Conservation (phyloP, 495 filamentous ascomycete species). For the Xylaria longipes region DNA sequence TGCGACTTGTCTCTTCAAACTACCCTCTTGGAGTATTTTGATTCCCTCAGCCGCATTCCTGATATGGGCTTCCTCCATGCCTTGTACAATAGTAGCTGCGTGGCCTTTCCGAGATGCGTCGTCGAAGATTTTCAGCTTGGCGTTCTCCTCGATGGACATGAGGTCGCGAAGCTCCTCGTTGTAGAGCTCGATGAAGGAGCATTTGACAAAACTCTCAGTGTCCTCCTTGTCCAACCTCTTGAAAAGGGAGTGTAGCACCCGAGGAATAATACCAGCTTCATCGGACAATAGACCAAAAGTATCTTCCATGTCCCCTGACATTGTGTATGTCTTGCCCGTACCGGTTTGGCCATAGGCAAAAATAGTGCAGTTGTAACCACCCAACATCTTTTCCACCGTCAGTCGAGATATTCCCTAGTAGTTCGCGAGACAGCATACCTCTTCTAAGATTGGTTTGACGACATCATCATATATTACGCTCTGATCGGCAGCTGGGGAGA, state of each 20-base stretch:
- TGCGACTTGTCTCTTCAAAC: constrained; percentile 91
- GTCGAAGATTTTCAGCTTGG: constrained; percentile 94
- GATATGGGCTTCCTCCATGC: constrained; percentile 96
- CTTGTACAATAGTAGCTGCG: constrained; percentile 83
- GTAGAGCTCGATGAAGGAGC: constrained; percentile 97
- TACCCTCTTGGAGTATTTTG: constrained; percentile 85
- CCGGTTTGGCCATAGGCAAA: constrained; percentile 99
- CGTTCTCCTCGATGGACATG: constrained; percentile 76
- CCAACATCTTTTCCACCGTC: constrained; percentile 71
- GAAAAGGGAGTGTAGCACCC: constrained; percentile 86
- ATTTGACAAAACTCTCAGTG: constrained; percentile 90
- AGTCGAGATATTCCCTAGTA: background rate
- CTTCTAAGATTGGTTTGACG: constrained; percentile 87
- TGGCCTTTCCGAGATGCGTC: constrained; percentile 84
- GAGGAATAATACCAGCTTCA: constrained; percentile 91
- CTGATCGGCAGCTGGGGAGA: constrained; percentile 94
- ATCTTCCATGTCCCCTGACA: constrained; percentile 96
- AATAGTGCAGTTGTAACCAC: constrained; percentile 97
- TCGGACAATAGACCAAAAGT: constrained; percentile 85
- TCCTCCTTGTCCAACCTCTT: constrained; percentile 77
- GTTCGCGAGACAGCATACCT: constrained; percentile 61
- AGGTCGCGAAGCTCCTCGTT: constrained; percentile 96
- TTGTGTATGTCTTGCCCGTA: constrained; percentile 98
- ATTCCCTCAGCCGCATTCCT: constrained; percentile 84
- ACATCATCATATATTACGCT: constrained; percentile 92